Evolutionary conservation across 768 basidiomycete species (phyloP).

Genomic region (Collybia mongolica): DNA sequence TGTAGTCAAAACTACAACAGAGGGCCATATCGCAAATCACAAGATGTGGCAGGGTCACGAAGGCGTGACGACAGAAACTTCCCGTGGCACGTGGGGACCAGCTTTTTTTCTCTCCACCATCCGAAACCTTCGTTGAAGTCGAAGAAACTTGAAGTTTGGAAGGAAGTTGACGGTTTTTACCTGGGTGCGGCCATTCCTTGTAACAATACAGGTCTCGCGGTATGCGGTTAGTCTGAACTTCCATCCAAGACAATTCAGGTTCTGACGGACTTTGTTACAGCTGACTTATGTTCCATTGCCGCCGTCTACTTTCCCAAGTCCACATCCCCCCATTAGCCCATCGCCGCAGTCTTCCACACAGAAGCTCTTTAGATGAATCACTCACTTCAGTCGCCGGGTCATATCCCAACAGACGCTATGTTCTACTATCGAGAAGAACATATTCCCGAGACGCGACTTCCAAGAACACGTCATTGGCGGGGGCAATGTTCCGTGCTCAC

Average conservation of each 20-base stretch:
- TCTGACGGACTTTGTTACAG: conserved; percentile 26
- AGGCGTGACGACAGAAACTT: neutral
- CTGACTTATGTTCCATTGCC: conserved; percentile 81
- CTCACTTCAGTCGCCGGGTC: conserved; percentile 11
- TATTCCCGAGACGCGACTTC: conserved; percentile 4
- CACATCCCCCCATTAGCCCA: conserved; percentile 30
- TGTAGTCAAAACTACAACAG: too few relatives aligned
- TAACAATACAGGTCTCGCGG: conserved; percentile 34
- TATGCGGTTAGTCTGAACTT: conserved; percentile 48
- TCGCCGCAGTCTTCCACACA: conserved; percentile 9
- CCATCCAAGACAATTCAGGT: neutral
- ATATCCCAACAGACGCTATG: neutral
- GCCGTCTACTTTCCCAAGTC: conserved; percentile 51
- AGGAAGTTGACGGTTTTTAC: conserved; percentile 11
- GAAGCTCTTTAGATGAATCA: conserved; percentile 20
- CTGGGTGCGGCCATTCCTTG: conserved; percentile 8
- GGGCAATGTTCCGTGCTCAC: conserved; percentile 3
- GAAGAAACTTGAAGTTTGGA: too few relatives aligned
- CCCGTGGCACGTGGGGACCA: conserved; percentile 12
- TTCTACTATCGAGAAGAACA: neutral
- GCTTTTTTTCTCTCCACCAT: conserved; percentile 11
- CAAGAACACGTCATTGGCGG: conserved; percentile 6
- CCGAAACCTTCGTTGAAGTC: neutral
- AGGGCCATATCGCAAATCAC: too few relatives aligned
- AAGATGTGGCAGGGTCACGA: conserved; percentile 1